Evolutionary conservation across 306 rosid species (phyloP).

Genomic region (Prunus persica): Prunus_persica_NCBIv2 NC_034009.1:30523501-30524000

Average conservation of each 20-base stretch:
- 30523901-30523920: slow-evolving; percentile 58
- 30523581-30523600: neutral
- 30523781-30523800: neutral
- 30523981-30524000: slow-evolving; percentile 47
- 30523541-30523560: neutral
- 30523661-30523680: slow-evolving; percentile 91
- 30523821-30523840: neutral
- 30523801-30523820: neutral
- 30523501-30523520: neutral
- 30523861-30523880: slow-evolving; percentile 68
- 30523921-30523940: slow-evolving; percentile 97
- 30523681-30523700: slow-evolving; percentile 85
- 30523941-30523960: slow-evolving; percentile 92
- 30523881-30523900: slow-evolving; percentile 82
- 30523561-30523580: neutral
- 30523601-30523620: slow-evolving; percentile 47
- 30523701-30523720: slow-evolving; percentile 77
- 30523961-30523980: slow-evolving; percentile 66
- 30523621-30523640: slow-evolving; percentile 81
- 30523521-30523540: neutral
- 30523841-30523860: slow-evolving; percentile 3
- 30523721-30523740: slow-evolving; percentile 61
- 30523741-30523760: slow-evolving; percentile 10
- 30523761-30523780: neutral
- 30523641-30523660: slow-evolving; percentile 91